phyloP scores from a whole-genome alignment of 2,329 filamentous ascomycete species.

The Fusarium oligoseptatum region DNA sequence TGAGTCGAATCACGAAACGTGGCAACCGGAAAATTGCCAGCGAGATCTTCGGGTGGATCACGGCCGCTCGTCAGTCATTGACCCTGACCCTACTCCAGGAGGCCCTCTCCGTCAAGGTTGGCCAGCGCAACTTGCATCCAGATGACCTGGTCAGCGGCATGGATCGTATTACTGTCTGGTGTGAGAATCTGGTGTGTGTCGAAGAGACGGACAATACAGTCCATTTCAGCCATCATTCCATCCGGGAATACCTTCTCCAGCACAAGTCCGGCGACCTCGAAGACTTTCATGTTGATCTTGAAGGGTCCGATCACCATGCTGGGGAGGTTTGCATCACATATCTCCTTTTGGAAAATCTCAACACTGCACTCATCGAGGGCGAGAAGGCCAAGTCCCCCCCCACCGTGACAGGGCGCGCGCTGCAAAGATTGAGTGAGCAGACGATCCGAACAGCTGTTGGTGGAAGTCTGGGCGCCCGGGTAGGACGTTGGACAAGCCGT shows the following conservation, averaged over 20 bases:
- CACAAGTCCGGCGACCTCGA: neutral
- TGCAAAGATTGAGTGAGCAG: neutral
- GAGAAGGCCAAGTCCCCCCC: neutral
- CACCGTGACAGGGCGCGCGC: no score
- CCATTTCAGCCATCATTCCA: slow-evolving; percentile 34
- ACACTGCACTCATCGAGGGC: neutral
- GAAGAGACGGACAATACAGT: slow-evolving; percentile 26
- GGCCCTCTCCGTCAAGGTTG: slow-evolving; percentile 16
- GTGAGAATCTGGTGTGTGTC: slow-evolving; percentile 20
- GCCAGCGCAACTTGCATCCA: neutral
- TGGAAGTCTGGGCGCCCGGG: neutral
- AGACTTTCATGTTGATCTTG: neutral
- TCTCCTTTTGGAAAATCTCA: slow-evolving; percentile 10
- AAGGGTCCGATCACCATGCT: neutral
- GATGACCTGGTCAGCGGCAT: slow-evolving; percentile 7
- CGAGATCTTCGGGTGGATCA: slow-evolving; percentile 7
- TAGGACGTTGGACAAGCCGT: neutral
- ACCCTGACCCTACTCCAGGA: slow-evolving; percentile 18
- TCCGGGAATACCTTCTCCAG: slow-evolving; percentile 10
- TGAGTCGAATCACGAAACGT: neutral
- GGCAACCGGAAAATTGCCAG: neutral
- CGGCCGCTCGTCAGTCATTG: neutral
- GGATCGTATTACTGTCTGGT: slow-evolving; percentile 7
- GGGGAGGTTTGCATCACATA: slow-evolving; percentile 18
- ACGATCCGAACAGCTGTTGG: neutral